Base-by-base conservation (phyloP, 2,329 filamentous ascomycete species). In the Emericellopsis cladophorae region DNA sequence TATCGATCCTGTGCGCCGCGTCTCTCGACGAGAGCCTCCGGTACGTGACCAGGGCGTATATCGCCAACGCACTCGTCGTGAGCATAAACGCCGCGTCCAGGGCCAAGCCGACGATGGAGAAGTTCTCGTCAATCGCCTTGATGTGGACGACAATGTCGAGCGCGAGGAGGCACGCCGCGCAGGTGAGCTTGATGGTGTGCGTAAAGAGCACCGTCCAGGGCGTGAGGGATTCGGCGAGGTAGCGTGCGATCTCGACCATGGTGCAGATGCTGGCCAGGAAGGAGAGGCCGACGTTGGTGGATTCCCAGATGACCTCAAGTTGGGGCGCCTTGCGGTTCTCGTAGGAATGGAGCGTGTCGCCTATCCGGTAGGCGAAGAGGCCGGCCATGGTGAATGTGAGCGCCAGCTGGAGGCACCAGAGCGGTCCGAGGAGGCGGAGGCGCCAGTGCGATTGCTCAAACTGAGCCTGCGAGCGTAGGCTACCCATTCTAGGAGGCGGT, bases 221-320 rank as follows among this genome's bases (percentile, higher is more conserved):
- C 10, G 73, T 76, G 41, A 77, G 52, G 1, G 65, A 62, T 51
- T 75, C 70, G 24, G 64, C 58, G 37, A 63, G 59, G 43, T 62
- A 66, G 47, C 59, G 66, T 35, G 59, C 63, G 26, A 74, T 60
- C 46, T 73, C 68, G 43, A 68, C 49, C 34, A 67, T 53, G 12
- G 62, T 71, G 51, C 70, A 62, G 26, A 67, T 29, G 6, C 72
- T 62, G 1, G 66, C 62, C 31, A 71, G 44, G 22, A 67, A 53
- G 14, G 70, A 67, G 40, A 76, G 60, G 40, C 45, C 62, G 38
- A 77, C 62, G 46, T 74, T 76, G 39, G 63, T 65, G 18, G 54
- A 58, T 52, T 75, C 69, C 72, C 74, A 77, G 71, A 68, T 67
- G 46, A 74, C 54, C 55, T 72, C 65, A 10, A 74, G 60, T 10